Evolutionary conservation across 768 basidiomycete species (phyloP), one percentile per base, ranked within the genome.

Genomic region (Dioszegia crocea): DNA sequence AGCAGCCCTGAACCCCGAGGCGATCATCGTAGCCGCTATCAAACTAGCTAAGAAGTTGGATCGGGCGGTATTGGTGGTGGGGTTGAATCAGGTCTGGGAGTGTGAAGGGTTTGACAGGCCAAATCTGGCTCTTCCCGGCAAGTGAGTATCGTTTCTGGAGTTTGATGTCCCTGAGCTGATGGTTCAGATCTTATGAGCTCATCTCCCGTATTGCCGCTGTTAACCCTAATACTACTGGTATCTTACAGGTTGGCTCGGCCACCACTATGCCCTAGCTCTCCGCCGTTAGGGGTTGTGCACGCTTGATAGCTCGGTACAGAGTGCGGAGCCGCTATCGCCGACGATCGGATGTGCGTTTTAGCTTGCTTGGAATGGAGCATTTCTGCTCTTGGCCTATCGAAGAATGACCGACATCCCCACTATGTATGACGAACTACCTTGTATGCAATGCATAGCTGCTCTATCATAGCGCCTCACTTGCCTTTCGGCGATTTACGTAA

Each of bases 251-350:
- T 16, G 65, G 68, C 5, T 48, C 60, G 2, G 53, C 86, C 1
- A 81, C 86, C 8, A 78, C 83, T 2, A 87, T 88, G 86, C 86
- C 87, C 4, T 88, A 86, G 87, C 76, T 84, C 3, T 65, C 81
- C 52, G 68, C 79, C 38, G 83, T 84, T 10, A 71, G 81, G 81
- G 10, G 68, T 88, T 23, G 55, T 87, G 3, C 85, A 87, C 57
- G 78, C 84, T 3, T 71, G 65, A 50, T 71, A 66, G 31, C 64
- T 64, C 19, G 70, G 70, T 10, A 68, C 64, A 57, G 66, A 68
- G 30, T 29, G 60, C n/a, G 73, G 73, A 10, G 46, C 57, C 38
- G 68, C 62, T 5, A 50, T 74, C 14, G 70, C 70, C n/a, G n/a
- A n/a, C n/a, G n/a, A n/a, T n/a, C n/a, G n/a, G n/a, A n/a, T n/a